These are phyloP conservation scores for Astrothelium subdiscretum DNA, from an alignment of 495 filamentous ascomycete genomes.

Conservation along the genomic window DNA sequence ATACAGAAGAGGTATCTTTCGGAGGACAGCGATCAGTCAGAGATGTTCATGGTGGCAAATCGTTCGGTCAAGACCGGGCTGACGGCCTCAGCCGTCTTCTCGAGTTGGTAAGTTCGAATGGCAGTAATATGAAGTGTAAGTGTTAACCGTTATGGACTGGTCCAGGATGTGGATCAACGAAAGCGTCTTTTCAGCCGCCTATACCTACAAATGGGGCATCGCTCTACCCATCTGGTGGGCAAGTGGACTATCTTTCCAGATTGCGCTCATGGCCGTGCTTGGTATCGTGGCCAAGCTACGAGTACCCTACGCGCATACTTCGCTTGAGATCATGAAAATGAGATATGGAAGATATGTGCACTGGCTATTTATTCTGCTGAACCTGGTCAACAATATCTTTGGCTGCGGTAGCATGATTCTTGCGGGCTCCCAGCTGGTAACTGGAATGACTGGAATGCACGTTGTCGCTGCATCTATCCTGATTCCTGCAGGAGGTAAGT, in stretches of 20 bases:
- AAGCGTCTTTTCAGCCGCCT: conserved; percentile 30
- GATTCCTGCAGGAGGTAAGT: conserved; percentile 28
- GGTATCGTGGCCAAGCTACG: conserved; percentile 17
- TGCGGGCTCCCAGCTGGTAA: conserved; percentile 30
- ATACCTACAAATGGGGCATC: conserved; percentile 26
- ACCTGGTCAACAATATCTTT: conserved; percentile 35
- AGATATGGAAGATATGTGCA: conserved; percentile 37
- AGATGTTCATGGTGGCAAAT: conserved; percentile 46
- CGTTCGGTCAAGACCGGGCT: conserved; percentile 36
- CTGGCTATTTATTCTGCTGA: conserved; percentile 38
- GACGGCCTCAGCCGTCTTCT: conserved; percentile 39
- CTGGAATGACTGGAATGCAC: conserved; percentile 36
- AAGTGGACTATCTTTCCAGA: conserved; percentile 15
- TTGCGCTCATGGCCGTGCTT: conserved; percentile 17
- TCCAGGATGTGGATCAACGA: conserved; percentile 42
- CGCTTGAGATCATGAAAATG: conserved; percentile 19
- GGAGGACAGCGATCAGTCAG: conserved; percentile 36
- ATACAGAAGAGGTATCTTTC: conserved; percentile 33
- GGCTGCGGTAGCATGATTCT: conserved; percentile 36
- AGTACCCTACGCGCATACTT: conserved; percentile 19
- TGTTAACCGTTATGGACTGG: conserved; percentile 15
- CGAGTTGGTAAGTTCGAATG: conserved; percentile 7
- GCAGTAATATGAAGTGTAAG: not conserved
- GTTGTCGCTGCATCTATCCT: conserved; percentile 35
- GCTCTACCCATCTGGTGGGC: conserved; percentile 18